Conservation (phyloP, 495 filamentous ascomycete species). For the Tirmania nivea region DNA sequence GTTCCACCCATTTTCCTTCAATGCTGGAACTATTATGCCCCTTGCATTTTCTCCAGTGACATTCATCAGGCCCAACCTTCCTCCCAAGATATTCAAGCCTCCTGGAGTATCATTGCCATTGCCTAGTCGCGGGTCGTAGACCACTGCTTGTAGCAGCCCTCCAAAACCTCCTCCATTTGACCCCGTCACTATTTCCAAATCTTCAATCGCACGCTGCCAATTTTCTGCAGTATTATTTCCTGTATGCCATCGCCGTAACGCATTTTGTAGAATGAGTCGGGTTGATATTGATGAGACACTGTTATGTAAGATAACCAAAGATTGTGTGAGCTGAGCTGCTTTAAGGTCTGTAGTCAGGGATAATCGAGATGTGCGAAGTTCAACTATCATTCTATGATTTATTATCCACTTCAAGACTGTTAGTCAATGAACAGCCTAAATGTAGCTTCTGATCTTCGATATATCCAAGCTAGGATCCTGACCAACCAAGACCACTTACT, state of each 20-base stretch:
- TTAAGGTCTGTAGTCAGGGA: constrained; percentile 67
- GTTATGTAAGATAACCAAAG: constrained; percentile 29
- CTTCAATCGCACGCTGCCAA: constrained; percentile 28
- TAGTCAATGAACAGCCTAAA: too few relatives aligned
- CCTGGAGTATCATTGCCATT: constrained; percentile 20
- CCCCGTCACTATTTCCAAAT: constrained; percentile 31
- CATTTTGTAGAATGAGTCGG: constrained; percentile 33
- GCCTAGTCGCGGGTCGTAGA: constrained; percentile 26
- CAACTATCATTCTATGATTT: constrained; percentile 38
- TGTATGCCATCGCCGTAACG: constrained; percentile 31
- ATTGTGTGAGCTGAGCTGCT: constrained; percentile 45
- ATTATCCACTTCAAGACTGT: constrained; percentile 28
- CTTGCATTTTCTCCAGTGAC: constrained; percentile 26
- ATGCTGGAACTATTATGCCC: constrained; percentile 28
- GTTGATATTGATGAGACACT: constrained; percentile 33
- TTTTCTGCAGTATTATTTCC: constrained; percentile 32
- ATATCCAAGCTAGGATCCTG: neutral
- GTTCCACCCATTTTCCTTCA: constrained; percentile 23
- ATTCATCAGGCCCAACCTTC: constrained; percentile 28
- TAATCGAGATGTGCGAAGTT: constrained; percentile 26
- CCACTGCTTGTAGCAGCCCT: constrained; percentile 30
- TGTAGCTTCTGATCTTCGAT: neutral
- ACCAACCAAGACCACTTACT: constrained; percentile 21
- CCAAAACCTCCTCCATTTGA: constrained; percentile 21
- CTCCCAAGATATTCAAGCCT: constrained; percentile 1